Evolutionary conservation across 192 early-diverging fungal species (phyloP), one percentile per base, ranked within the genome.

Genomic region (Mortierella hygrophila): DNA sequence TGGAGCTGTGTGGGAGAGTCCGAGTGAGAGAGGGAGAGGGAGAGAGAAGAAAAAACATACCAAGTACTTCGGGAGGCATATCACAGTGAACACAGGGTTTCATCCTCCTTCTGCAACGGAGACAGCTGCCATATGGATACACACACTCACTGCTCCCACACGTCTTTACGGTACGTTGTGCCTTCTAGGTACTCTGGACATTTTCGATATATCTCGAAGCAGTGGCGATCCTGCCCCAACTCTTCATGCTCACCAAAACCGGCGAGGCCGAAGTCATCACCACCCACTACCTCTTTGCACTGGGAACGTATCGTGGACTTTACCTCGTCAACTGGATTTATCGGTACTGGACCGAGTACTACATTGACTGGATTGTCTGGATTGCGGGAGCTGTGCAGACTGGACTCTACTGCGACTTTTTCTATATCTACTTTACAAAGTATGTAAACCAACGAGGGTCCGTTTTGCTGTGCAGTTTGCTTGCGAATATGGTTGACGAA

Each of bases 201-300:
- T 99, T 99, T 86, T 99, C 97, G n/a, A 95, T 99, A 79, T 99
- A 94, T 76, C 92, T 99, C 63, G 98, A 99, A 86, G 90, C 97
- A 23, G 97, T 98, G 0, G 98, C 98, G 6, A 99, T 99, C 86
- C 88, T 99, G 54, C 98, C 98, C 41, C 98, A 99, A 80, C 92
- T 99, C 26, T 98, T 98, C 90, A 97, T 98, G 90, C 90, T 99
- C 79, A 93, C 94, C 26, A 93, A 97, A 57, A 99, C 97, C 3
- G 97, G 98, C 41, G 97, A 99, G 87, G 97, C 97, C 18, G 97
- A 99, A 86, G 98, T 97, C 23, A 99, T 99, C 89, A 99, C 97
- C 8, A 96, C 97, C 15, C 98, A 99, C 89, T 99, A 99, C 87
- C 89, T 99, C 63, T 99, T 99, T 92, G 97, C 97, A 8, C 81